These are phyloP conservation scores for Fusarium metavorans DNA, from an alignment of 2,329 filamentous ascomycete genomes.

Conservation along the genomic window DNA sequence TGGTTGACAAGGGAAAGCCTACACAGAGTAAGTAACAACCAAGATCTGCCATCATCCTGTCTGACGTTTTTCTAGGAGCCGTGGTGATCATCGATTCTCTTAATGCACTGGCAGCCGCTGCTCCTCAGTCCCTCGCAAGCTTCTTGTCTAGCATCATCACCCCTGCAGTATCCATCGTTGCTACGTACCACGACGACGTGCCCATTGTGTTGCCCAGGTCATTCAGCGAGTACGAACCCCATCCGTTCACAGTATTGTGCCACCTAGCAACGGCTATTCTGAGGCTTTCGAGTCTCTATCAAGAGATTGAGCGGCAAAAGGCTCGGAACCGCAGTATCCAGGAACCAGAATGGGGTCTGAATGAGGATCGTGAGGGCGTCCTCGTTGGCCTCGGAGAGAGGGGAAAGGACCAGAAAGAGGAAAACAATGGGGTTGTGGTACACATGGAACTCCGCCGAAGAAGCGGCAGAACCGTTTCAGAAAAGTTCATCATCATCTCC, in stretches of 20 bases:
- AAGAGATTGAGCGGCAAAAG: constrained; percentile 79
- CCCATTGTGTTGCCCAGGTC: constrained; percentile 64
- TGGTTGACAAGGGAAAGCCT: constrained; percentile 50
- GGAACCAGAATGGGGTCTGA: constrained; percentile 82
- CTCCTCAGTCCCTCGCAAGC: constrained; percentile 69
- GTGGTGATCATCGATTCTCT: constrained; percentile 86
- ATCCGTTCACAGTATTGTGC: constrained; percentile 77
- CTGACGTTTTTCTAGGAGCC: constrained; percentile 62
- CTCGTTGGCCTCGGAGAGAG: constrained; percentile 72
- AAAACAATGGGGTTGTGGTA: constrained; percentile 71
- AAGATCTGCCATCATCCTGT: neutral
- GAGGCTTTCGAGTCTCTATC: constrained; percentile 76
- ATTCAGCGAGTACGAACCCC: constrained; percentile 70
- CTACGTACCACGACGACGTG: constrained; percentile 86
- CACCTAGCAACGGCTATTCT: constrained; percentile 93
- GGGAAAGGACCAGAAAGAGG: constrained; percentile 56
- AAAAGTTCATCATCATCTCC: constrained; percentile 69
- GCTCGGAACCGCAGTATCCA: constrained; percentile 80
- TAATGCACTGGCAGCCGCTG: constrained; percentile 70
- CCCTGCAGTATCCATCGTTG: constrained; percentile 78
- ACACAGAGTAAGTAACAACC: constrained; percentile 55
- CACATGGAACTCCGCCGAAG: constrained; percentile 89
- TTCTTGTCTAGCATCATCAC: constrained; percentile 78
- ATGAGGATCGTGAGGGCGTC: constrained; percentile 82
- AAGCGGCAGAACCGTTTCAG: constrained; percentile 81